Evolutionary conservation across 177 flowering plant genomes (phyloP).

Genomic region (Vitis hybrid): DNA sequence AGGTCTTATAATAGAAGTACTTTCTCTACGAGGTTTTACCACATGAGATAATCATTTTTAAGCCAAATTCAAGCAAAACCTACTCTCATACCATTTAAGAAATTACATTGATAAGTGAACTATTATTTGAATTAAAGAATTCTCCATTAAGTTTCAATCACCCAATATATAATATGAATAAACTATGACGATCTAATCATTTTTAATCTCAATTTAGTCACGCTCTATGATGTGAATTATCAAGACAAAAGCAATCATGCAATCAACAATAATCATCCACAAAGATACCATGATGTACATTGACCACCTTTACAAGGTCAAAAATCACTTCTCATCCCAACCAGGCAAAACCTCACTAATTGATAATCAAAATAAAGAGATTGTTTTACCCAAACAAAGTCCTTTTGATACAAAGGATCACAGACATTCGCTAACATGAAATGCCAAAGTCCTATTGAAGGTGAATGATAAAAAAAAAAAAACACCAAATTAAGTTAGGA

Average conservation of each 20-base stretch:
- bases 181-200: no score
- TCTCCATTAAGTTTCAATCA: no score
- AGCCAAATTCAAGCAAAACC: no score
- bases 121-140: no score
- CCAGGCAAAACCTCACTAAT: neutral
- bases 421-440: neutral
- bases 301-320: neutral
- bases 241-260: no score
- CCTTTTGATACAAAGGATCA: neutral
- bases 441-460: neutral
- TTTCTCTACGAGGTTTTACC: no score
- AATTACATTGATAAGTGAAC: no score
- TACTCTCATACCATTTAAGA: no score
- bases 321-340: neutral
- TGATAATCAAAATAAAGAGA: neutral
- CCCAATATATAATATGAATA: neutral
- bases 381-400: neutral
- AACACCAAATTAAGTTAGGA: neutral
- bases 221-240: neutral
- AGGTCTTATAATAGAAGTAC: neutral
- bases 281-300: neutral
- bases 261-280: neutral
- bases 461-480: no score
- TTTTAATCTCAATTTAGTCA: no score
- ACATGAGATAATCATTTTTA: no score